A percentile compares a stretch with the other conserved stretches of the same genome.
Evolutionary conservation across 441 rosid genomes (phyloP).

Genomic region (Raphanus hybrid): DNA sequence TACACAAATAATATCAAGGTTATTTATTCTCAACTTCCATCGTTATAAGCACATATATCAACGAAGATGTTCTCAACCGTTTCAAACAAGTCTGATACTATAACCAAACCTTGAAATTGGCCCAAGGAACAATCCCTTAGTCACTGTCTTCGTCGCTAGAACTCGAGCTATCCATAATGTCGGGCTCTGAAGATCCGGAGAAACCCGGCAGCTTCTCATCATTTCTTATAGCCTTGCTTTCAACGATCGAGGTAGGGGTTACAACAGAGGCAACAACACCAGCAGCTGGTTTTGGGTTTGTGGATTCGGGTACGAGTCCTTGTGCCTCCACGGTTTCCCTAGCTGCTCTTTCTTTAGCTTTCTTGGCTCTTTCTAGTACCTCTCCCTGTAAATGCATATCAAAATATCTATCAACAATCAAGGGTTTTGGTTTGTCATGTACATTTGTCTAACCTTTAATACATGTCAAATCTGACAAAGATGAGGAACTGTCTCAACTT

Average conservation of each 20-base stretch:
- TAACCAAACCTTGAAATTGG: conserved; percentile 1
- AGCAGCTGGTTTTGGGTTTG: conserved; percentile 21
- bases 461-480: background rate
- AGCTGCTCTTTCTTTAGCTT: conserved; percentile 83
- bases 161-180: conserved; percentile 40
- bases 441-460: background rate
- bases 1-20: conserved; percentile 5
- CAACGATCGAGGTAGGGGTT: conserved; percentile 40
- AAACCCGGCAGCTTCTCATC: conserved; percentile 36
- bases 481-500: background rate
- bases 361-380: conserved; percentile 79
- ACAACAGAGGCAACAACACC: conserved; percentile 20
- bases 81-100: conserved; percentile 13
- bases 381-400: conserved; percentile 56
- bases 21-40: conserved; percentile 7
- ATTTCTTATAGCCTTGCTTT: conserved; percentile 10
- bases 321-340: conserved; percentile 70
- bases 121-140: conserved; percentile 1
- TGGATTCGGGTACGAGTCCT: conserved; percentile 48
- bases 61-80: conserved; percentile 9
- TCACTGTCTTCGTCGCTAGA: conserved; percentile 32
- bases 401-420: background rate
- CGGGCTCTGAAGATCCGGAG: conserved; percentile 21
- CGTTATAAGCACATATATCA: conserved; percentile 20
- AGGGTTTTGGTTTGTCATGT: background rate